Evolutionary conservation across 495 filamentous ascomycete genomes (phyloP).

Genomic region (Podospora bellae-mahoneyi): DNA sequence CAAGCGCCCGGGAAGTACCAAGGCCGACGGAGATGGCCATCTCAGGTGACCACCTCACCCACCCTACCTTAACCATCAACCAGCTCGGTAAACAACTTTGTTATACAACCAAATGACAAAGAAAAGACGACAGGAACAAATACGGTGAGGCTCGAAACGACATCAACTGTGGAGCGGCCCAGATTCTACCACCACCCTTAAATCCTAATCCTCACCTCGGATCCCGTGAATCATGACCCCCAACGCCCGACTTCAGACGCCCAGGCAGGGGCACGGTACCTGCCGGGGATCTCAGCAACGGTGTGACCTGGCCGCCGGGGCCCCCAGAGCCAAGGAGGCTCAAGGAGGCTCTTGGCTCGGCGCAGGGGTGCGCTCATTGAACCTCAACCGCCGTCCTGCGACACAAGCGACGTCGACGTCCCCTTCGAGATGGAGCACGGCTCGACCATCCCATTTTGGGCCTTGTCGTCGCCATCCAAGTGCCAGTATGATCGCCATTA

Average conservation of each 20-base stretch:
- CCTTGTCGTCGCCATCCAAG: conserved; percentile 13
- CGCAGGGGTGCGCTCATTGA: conserved; percentile 14
- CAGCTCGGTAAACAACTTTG: not conserved
- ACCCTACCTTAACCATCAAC: not conserved
- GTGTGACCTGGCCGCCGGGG: not conserved
- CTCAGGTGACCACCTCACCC: not conserved
- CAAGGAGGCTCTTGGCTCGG: conserved; percentile 21
- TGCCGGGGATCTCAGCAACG: conserved; percentile 14
- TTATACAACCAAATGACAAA: too few relatives aligned
- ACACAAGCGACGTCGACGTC: conserved; percentile 30
- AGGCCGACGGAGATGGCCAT: not conserved
- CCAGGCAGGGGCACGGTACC: conserved; percentile 10
- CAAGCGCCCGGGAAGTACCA: conserved; percentile 17
- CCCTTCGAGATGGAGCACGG: conserved; percentile 8
- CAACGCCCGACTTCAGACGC: conserved; percentile 15
- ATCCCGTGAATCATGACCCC: conserved; percentile 23
- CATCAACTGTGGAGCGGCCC: not conserved
- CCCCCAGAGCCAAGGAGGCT: conserved; percentile 20
- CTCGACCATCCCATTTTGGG: conserved; percentile 13
- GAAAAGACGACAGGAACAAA: not conserved
- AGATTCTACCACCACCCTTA: not conserved
- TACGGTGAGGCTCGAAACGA: not conserved
- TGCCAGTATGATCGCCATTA: conserved; percentile 36
- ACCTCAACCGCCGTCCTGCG: conserved; percentile 17
- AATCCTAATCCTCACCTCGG: conserved; percentile 16